These are phyloP conservation scores for Trematosphaeria pertusa DNA, from an alignment of 2,329 filamentous ascomycete genomes.

Conservation along the genomic window DNA sequence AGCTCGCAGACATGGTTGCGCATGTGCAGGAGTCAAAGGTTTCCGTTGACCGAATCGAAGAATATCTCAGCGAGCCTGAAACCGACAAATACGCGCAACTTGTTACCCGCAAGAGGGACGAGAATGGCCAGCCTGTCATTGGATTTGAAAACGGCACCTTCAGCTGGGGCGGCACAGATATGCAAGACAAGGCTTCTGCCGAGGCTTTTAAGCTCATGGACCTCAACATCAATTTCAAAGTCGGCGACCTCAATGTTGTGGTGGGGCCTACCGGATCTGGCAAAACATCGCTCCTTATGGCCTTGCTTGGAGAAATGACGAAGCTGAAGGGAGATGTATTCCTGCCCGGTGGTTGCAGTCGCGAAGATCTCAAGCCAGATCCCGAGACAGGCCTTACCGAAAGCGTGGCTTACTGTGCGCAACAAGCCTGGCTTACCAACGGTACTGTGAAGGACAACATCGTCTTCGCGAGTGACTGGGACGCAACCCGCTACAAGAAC, in stretches of 20 bases:
- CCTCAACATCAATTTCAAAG: constrained; percentile 79
- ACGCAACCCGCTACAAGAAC: constrained; percentile 82
- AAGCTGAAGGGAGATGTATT: constrained; percentile 79
- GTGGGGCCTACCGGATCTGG: constrained; percentile 92
- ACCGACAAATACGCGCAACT: constrained; percentile 95
- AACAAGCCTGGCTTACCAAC: constrained; percentile 96
- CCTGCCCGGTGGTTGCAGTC: constrained; percentile 82
- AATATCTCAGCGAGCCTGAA: constrained; percentile 91
- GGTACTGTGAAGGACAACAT: constrained; percentile 97
- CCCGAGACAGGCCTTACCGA: constrained; percentile 87
- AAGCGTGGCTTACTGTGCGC: constrained; percentile 93
- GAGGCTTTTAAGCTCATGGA: constrained; percentile 81
- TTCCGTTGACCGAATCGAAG: constrained; percentile 93
- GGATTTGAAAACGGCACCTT: constrained; percentile 86
- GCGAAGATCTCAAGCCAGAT: constrained; percentile 83
- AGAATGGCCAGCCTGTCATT: constrained; percentile 75
- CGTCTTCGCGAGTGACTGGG: constrained; percentile 80
- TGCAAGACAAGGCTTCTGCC: constrained; percentile 62
- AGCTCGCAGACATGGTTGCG: constrained; percentile 97
- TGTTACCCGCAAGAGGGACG: constrained; percentile 70
- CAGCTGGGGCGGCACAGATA: constrained; percentile 76
- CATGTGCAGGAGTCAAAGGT: constrained; percentile 98
- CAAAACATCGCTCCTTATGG: constrained; percentile 96
- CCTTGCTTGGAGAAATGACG: constrained; percentile 94
- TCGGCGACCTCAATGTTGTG: constrained; percentile 90